Evolutionary conservation across 768 basidiomycete genomes (phyloP).

Genomic region (Rhodotorula sphaerocarpa): DNA sequence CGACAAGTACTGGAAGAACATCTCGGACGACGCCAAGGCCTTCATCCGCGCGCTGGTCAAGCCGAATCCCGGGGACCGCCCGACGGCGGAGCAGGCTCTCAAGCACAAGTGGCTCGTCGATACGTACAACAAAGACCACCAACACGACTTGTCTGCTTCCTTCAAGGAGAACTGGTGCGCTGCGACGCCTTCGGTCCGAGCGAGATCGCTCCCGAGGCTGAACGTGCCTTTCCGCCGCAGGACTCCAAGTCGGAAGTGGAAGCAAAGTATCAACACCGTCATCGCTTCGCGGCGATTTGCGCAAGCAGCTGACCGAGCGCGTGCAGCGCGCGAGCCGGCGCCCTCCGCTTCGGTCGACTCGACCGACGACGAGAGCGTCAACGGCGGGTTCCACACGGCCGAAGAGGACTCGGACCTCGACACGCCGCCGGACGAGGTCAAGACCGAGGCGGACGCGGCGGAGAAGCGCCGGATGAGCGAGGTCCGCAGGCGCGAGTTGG

Average conservation of each 20-base stretch:
- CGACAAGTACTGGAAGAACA: conserved; percentile 86
- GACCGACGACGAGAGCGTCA: neutral
- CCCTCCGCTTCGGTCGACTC: neutral
- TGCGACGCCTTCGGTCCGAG: too few relatives aligned
- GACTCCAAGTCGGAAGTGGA: conserved; percentile 51
- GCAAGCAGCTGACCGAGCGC: conserved; percentile 4
- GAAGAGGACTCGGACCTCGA: conserved; percentile 10
- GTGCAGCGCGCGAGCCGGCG: neutral
- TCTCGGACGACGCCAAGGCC: conserved; percentile 69
- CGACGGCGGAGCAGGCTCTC: conserved; percentile 65
- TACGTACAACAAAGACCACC: conserved; percentile 58
- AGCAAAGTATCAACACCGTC: conserved; percentile 56
- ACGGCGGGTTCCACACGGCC: conserved; percentile 25
- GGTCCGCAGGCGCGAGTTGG: neutral
- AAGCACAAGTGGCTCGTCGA: conserved; percentile 52
- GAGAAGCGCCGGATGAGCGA: neutral
- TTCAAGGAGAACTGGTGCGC: conserved; percentile 66
- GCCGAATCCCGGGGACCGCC: conserved; percentile 62
- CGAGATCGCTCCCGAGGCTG: too few relatives aligned
- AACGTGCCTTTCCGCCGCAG: neutral
- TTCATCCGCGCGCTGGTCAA: conserved; percentile 69
- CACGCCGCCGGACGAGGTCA: neutral
- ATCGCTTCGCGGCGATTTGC: conserved; percentile 23
- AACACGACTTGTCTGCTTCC: conserved; percentile 62
- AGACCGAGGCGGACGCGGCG: too few relatives aligned